These are phyloP conservation scores for Coemansia sp. DNA, from an alignment of 192 early-diverging fungal species.

Conservation along the genomic window DNA sequence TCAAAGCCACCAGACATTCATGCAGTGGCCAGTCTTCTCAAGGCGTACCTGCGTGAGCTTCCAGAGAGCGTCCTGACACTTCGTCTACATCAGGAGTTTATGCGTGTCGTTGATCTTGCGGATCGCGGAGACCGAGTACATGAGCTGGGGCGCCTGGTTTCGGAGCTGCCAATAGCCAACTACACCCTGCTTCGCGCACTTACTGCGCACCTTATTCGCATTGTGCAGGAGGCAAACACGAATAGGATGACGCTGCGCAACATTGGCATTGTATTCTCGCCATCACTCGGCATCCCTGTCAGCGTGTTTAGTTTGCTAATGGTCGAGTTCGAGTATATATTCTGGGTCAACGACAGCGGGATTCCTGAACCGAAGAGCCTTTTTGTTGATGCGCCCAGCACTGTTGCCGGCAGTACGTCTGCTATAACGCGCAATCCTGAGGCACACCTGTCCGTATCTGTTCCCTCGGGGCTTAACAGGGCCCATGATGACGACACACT, in stretches of 20 bases:
- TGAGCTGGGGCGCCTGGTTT: conserved; percentile 78
- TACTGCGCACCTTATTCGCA: conserved; percentile 85
- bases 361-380: conserved; percentile 52
- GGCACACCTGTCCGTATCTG: conserved; percentile 23
- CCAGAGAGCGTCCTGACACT: conserved; percentile 83
- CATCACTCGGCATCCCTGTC: conserved; percentile 90
- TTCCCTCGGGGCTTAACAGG: conserved; percentile 36
- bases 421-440: not conserved
- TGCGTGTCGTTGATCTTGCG: conserved; percentile 78
- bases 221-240: conserved; percentile 77
- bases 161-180: conserved; percentile 79
- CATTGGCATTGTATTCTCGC: conserved; percentile 95
- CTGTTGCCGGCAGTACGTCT: not conserved
- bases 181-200: conserved; percentile 86
- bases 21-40: conserved; percentile 87
- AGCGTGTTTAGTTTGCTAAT: conserved; percentile 92
- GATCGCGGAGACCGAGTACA: conserved; percentile 79
- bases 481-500: conserved; percentile 7
- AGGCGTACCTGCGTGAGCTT: conserved; percentile 89
- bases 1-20: conserved; percentile 85
- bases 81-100: conserved; percentile 84
- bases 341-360: conserved; percentile 70
- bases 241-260: conserved; percentile 97
- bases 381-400: not conserved
- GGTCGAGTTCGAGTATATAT: conserved; percentile 85